Evolutionary conservation across 2,329 filamentous ascomycete species (phyloP), one percentile per base, ranked within the genome.

Genomic region (Onygenales sp.): DNA sequence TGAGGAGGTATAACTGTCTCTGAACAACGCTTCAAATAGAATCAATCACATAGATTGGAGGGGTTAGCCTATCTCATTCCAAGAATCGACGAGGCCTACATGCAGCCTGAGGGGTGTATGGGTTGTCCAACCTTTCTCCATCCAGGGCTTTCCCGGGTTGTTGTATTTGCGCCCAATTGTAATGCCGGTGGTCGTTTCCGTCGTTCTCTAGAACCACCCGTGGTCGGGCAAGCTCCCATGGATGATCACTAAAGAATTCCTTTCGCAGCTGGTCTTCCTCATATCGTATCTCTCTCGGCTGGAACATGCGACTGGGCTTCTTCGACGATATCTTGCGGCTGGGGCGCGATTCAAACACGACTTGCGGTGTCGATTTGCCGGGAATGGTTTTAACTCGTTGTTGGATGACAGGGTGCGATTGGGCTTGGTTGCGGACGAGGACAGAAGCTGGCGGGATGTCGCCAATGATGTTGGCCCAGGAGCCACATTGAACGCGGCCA

Each of bases 171-270:
- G 85, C 87, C 92, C 92, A 97, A 69, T 96, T 83, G 63, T 83
- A 84, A 52, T 73, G 76, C 67, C 85, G 81, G 50, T 82, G 77
- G 65, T 98, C 92, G 66, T 86, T 87, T 51, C 93, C 93, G 63
- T 92, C 86, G 61, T 84, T 77, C 72, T 98, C 93, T 8, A 97
- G 74, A 46, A 98, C 76, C 54, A 95, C 78, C 61, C 88, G 80
- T 52, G 93, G 93, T 57, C 92, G 80, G 14, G 93, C 93, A 65
- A 98, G 75, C 72, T 98, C 93, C 93, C 93, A 98, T 4, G 93
- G 93, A 68, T 98, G 93, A 69, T 98, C 92, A 64, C 79, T 83
- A 75, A 88, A 98, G 74, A 97, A 98, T 32, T 84, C 82, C 60
- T 73, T 77, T 58, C 93, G 85, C 64, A 98, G 77, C 56, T 74